Base-by-base conservation (phyloP, 2,329 filamentous ascomycete species). In the Trichoderma lentiforme region DNA sequence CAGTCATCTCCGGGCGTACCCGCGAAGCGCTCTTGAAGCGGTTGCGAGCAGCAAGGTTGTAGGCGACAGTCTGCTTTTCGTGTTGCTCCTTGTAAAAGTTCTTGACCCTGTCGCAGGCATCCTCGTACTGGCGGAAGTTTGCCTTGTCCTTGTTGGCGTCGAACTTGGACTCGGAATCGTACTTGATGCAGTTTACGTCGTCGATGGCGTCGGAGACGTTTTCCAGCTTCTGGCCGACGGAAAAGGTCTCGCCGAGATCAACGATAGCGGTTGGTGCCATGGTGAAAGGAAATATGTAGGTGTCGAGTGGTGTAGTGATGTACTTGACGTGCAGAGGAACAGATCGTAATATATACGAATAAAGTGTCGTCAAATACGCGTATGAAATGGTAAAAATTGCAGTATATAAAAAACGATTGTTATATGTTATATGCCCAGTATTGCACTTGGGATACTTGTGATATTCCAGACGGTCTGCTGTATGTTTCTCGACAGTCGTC, bases 81-180 rank as follows among this genome's bases (percentile, higher is more conserved):
- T 91, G 89, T 78, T 91, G 89, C 79, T 90, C 93, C 72, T 85
- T 86, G 87, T 97, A 97, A 83, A 97, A 97, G 84, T 87, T 88
- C 86, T 94, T 94, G 81, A 97, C 93, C 65, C 93, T 89, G 82
- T 94, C 92, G 83, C 92, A 93, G 56, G 94, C 93, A 18, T 91
- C 90, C 77, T 94, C 90, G 83, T 95, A 97, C 80, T 96, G 91
- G 39, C 94, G 88, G 84, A 95, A 95, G 75, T 91, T 86, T 26
- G 89, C 87, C 85, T 95, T 95, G 86, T 95, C 91, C 81, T 95
- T 95, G 61, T 88, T 84, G 61, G 87, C 82, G 80, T 94, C 92
- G 79, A 94, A 94, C 75, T 91, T 84, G 72, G 92, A 92, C 73
- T 85, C 75, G 7, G 78, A 74, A 76, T 84, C 82, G 78, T 82